Evolutionary conservation across 805 yeast species (phyloP).

Genomic region (Candida boleticola): DNA sequence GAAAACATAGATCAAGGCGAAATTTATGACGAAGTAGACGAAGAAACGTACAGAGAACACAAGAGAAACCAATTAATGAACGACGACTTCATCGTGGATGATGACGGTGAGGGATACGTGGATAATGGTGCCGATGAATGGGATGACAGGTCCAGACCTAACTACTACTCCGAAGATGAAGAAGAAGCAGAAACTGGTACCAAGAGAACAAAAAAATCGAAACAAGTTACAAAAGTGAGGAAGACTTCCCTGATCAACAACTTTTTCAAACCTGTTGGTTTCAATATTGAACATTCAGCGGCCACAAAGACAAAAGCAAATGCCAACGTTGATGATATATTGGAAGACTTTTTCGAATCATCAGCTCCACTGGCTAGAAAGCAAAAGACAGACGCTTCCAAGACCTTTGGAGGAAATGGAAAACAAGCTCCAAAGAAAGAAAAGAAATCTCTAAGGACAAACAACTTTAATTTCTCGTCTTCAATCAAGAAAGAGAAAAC

Average conservation of each 20-base stretch:
- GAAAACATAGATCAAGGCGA: constrained; percentile 48
- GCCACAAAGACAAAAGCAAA: constrained; percentile 41
- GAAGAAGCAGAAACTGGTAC: constrained; percentile 20
- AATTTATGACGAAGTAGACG: constrained; percentile 88
- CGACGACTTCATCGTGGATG: constrained; percentile 94
- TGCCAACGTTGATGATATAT: constrained; percentile 62
- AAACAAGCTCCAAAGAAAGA: constrained; percentile 1
- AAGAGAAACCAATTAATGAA: constrained; percentile 78
- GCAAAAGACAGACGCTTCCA: constrained; percentile 8
- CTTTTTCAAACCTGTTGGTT: constrained; percentile 46
- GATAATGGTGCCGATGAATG: constrained; percentile 93
- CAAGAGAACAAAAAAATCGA: constrained; percentile 25
- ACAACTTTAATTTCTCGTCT: constrained; percentile 24
- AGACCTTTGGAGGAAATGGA: constrained; percentile 15
- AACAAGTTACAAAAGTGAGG: constrained; percentile 35
- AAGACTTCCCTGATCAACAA: constrained; percentile 49
- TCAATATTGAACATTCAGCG: constrained; percentile 12
- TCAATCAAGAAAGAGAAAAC: constrained; percentile 18
- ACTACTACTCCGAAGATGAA: constrained; percentile 56
- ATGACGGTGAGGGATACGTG: constrained; percentile 89
- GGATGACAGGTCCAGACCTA: constrained; percentile 54
- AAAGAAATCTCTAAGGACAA: constrained; percentile 17
- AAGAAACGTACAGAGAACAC: constrained; percentile 68
- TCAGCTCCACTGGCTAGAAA: constrained; percentile 15
- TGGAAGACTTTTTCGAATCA: constrained; percentile 48